These are phyloP conservation scores for Tylopilus sp. DNA, from an alignment of 768 basidiomycete genomes.

Conservation along the genomic window DNA sequence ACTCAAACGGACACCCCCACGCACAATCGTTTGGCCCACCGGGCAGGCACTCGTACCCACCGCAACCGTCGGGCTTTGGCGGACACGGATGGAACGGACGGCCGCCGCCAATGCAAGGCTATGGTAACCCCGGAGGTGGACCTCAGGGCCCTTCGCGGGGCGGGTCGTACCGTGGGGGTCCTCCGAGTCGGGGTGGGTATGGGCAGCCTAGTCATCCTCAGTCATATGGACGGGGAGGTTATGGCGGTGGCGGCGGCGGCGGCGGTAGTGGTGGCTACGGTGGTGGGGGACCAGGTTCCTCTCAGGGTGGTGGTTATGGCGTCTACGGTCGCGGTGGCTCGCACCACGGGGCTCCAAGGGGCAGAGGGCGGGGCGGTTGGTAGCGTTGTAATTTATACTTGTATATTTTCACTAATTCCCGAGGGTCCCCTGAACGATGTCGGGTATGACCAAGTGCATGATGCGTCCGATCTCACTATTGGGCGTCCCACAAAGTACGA, in stretches of 20 bases:
- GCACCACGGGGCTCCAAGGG: slow-evolving; percentile 34
- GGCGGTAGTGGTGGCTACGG: slow-evolving; percentile 9
- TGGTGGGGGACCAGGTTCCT: slow-evolving; percentile 15
- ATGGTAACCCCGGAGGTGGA: slow-evolving; percentile 32
- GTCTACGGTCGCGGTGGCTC: slow-evolving; percentile 37
- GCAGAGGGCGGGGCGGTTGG: slow-evolving; percentile 51
- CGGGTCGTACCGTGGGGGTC: slow-evolving; percentile 24
- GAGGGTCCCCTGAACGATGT: neutral
- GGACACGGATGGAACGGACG: slow-evolving; percentile 32
- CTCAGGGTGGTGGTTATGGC: slow-evolving; percentile 32
- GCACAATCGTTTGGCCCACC: slow-evolving; percentile 20
- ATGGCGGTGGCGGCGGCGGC: slow-evolving; percentile 21
- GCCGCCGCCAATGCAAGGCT: slow-evolving; percentile 27
- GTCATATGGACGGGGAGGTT: slow-evolving; percentile 26
- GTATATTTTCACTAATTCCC: slow-evolving; percentile 19
- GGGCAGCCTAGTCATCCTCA: slow-evolving; percentile 18
- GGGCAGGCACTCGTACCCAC: slow-evolving; percentile 19
- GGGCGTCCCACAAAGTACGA: too few relatives aligned
- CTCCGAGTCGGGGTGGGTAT: slow-evolving; percentile 23
- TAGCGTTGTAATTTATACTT: slow-evolving; percentile 30
- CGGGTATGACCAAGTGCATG: neutral
- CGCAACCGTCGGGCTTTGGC: slow-evolving; percentile 27
- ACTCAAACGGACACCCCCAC: slow-evolving; percentile 21
- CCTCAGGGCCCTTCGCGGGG: slow-evolving; percentile 26
- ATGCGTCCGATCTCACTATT: too few relatives aligned